Conservation (phyloP, 2,329 filamentous ascomycete genomes). For the Hymenoscyphus linearis region DNA sequence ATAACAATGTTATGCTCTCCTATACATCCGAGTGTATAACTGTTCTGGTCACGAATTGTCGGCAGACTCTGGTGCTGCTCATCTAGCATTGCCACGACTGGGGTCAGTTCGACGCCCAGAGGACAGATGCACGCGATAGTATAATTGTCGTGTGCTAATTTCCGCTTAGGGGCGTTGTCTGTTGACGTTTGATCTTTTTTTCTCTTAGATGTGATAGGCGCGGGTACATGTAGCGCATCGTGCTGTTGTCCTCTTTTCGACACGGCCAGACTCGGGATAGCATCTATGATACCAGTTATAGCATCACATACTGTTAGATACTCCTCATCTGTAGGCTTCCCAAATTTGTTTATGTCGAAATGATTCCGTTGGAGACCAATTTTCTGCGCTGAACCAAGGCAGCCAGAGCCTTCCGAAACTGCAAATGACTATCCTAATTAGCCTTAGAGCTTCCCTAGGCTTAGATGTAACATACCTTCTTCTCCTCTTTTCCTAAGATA, state of each 20-base stretch:
- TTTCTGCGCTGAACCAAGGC: neutral
- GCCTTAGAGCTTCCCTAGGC: neutral
- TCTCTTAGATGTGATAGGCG: neutral
- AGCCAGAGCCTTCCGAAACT: neutral
- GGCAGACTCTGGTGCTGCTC: neutral
- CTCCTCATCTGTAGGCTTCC: neutral
- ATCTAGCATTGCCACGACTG: neutral
- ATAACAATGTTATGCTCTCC: slow-evolving; percentile 19
- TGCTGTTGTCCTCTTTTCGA: neutral
- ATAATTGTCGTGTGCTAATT: neutral
- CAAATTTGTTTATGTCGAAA: neutral
- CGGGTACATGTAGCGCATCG: neutral
- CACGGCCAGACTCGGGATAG: neutral
- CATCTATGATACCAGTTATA: neutral
- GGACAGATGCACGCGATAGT: neutral
- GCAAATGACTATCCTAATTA: neutral
- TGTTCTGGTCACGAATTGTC: slow-evolving; percentile 12
- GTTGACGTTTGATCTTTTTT: neutral
- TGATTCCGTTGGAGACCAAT: neutral
- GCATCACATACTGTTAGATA: neutral
- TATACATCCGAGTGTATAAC: slow-evolving; percentile 15
- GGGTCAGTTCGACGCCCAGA: neutral
- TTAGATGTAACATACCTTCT: neutral
- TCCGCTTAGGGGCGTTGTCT: neutral
- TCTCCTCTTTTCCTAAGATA: neutral